Conservation (phyloP, 257 asterid species). For the Solanum clarkiae region DNA sequence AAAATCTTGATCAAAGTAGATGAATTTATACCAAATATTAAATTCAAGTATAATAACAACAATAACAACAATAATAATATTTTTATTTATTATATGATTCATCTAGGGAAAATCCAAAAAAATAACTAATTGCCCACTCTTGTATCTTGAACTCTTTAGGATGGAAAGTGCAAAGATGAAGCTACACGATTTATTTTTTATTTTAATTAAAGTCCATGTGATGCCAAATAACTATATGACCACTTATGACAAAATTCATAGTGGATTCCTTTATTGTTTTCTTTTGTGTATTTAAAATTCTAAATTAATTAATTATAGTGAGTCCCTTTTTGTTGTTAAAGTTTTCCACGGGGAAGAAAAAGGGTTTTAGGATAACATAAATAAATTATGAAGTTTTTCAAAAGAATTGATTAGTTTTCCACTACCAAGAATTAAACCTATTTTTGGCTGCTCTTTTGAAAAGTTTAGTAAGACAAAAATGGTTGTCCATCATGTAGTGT, state of each 20-base stretch:
- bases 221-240: not conserved
- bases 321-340: not conserved
- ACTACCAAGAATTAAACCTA: not conserved
- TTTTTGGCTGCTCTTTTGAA: not conserved
- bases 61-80: no score
- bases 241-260: not conserved
- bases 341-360: not conserved
- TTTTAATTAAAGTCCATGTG: not conserved
- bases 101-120: not conserved
- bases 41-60: no score
- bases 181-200: not conserved
- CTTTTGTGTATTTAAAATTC: not conserved
- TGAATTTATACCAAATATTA: no score
- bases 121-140: not conserved
- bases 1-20: no score
- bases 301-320: not conserved
- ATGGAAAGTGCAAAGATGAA: not conserved
- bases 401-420: not conserved
- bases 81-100: not conserved
- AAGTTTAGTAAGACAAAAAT: not conserved
- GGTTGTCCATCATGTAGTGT: not conserved
- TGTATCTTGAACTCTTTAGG: not conserved
- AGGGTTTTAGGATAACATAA: not conserved
- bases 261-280: not conserved
- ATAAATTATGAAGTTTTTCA: not conserved